A percentile compares a stretch with the other conserved stretches of the same genome.
These are phyloP conservation scores for Cladophialophora bantiana DNA, from an alignment of 2,329 filamentous ascomycete species.

Conservation along the genomic window DNA sequence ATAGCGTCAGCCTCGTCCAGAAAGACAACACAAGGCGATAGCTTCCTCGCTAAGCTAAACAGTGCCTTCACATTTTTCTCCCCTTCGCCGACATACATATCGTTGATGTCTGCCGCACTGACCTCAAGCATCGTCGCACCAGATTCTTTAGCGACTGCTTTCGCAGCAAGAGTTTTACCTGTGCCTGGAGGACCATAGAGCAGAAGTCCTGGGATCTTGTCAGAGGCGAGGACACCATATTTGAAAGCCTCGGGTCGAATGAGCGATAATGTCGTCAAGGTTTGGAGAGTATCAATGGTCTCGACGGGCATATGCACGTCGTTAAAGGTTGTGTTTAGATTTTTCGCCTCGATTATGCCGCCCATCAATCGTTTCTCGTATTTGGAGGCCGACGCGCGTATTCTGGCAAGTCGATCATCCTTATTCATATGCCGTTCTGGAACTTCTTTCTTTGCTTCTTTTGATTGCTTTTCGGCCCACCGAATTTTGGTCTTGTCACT, in stretches of 20 bases:
- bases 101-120: conserved; percentile 87
- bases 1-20: conserved; percentile 96
- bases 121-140: conserved; percentile 80
- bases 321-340: conserved; percentile 84
- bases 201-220: conserved; percentile 87
- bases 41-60: conserved; percentile 88
- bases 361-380: conserved; percentile 84
- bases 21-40: conserved; percentile 91
- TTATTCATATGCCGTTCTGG: conserved; percentile 43
- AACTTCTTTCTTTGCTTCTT: conserved; percentile 22
- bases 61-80: conserved; percentile 96
- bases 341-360: conserved; percentile 80
- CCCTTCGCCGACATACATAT: conserved; percentile 94
- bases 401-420: conserved; percentile 53
- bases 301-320: conserved; percentile 84
- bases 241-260: conserved; percentile 91
- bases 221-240: conserved; percentile 89
- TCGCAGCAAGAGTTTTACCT: conserved; percentile 69
- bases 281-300: conserved; percentile 86
- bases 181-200: conserved; percentile 82
- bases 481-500: conserved; percentile 58
- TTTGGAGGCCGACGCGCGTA: conserved; percentile 68
- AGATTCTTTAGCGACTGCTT: conserved; percentile 69
- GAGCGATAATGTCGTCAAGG: conserved; percentile 85
- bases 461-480: conserved; percentile 45